Percentiles rank a stretch among this genome's conserved stretches.
These are phyloP conservation scores for Xerocomus nothofagi DNA, from an alignment of 1,284 basidiomycete genomes.

Conservation along the genomic window DNA sequence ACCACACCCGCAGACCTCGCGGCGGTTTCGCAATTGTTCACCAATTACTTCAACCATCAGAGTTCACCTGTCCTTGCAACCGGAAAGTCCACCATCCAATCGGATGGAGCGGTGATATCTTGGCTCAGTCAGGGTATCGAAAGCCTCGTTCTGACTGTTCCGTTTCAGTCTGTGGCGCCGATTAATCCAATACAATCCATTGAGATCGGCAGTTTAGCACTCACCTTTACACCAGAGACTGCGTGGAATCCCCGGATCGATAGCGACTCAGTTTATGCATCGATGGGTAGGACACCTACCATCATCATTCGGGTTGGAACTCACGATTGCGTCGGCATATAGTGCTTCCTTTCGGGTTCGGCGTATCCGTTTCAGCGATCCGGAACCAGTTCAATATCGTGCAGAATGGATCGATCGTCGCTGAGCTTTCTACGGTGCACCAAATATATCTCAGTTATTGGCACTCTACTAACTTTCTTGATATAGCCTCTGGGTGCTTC, in stretches of 20 bases:
- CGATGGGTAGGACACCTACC: conserved; percentile 44
- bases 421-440: conserved; percentile 55
- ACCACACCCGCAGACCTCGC: conserved; percentile 49
- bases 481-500: conserved; percentile 59
- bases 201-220: conserved; percentile 60
- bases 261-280: conserved; percentile 61
- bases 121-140: conserved; percentile 70
- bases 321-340: conserved; percentile 4
- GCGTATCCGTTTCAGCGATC: conserved; percentile 62
- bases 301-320: not conserved
- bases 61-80: conserved; percentile 58
- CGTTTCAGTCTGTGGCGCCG: conserved; percentile 54
- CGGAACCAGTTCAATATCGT: conserved; percentile 67
- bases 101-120: conserved; percentile 55
- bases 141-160: conserved; percentile 57
- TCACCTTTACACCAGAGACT: conserved; percentile 54
- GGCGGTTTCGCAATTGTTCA: conserved; percentile 65
- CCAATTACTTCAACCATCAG: conserved; percentile 71
- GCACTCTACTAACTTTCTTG: conserved; percentile 16
- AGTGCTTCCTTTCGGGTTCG: conserved; percentile 81
- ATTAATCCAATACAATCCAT: conserved; percentile 74
- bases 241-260: conserved; percentile 62
- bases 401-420: conserved; percentile 50
- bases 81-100: conserved; percentile 58
- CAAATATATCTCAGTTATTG: conserved; percentile 3